These are phyloP conservation scores for Dioszegia aurantiaca DNA, from an alignment of 768 basidiomycete genomes.

Conservation along the genomic window DNA sequence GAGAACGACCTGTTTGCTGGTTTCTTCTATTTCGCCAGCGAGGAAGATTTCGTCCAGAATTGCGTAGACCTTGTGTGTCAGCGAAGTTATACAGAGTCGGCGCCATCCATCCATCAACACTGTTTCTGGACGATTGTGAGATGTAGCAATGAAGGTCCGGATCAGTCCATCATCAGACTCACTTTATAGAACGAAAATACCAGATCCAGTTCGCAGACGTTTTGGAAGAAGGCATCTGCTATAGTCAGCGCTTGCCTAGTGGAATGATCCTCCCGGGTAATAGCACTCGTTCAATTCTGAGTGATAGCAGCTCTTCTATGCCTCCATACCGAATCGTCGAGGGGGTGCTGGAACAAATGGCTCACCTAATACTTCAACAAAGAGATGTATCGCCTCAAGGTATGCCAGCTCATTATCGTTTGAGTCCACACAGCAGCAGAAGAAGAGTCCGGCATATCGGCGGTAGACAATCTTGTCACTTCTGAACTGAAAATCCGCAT, in stretches of 20 bases:
- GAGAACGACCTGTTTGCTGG: slow-evolving; percentile 92
- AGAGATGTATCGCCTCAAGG: slow-evolving; percentile 94
- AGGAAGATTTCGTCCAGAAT: slow-evolving; percentile 98
- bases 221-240: slow-evolving; percentile 94
- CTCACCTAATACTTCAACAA: slow-evolving; percentile 94
- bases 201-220: slow-evolving; percentile 94
- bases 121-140: too few relatives aligned
- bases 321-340: too few relatives aligned
- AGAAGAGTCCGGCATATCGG: slow-evolving; percentile 95
- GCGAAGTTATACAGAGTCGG: too few relatives aligned
- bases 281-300: too few relatives aligned
- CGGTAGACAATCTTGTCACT: slow-evolving; percentile 98
- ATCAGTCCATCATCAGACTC: too few relatives aligned
- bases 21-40: slow-evolving; percentile 97
- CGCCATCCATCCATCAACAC: too few relatives aligned
- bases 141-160: too few relatives aligned
- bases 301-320: too few relatives aligned
- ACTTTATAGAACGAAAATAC: slow-evolving; percentile 99
- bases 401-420: slow-evolving; percentile 98
- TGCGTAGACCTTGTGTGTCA: slow-evolving; percentile 73
- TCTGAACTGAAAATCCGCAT: slow-evolving; percentile 71
- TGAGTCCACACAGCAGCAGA: slow-evolving; percentile 94
- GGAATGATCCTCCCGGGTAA: too few relatives aligned
- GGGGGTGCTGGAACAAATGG: too few relatives aligned
- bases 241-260: slow-evolving; percentile 18